These are phyloP conservation scores for Diplodia intermedia DNA, from an alignment of 2,329 filamentous ascomycete genomes.

Conservation along the genomic window DNA sequence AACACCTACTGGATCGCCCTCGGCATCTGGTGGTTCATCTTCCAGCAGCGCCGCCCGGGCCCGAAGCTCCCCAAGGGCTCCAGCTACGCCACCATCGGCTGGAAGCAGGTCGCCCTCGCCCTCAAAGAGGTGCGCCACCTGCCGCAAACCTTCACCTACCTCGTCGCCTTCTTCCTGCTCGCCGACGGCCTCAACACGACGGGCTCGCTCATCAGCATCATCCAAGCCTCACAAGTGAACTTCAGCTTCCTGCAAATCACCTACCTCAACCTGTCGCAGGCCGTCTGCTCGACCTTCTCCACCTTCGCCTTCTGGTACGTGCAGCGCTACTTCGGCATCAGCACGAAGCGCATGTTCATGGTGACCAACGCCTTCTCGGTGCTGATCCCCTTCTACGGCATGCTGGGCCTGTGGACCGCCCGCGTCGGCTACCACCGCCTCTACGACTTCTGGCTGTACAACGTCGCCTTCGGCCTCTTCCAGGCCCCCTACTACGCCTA, in stretches of 20 bases:
- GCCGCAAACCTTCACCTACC: slow-evolving; percentile 70
- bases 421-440: slow-evolving; percentile 61
- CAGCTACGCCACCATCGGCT: slow-evolving; percentile 64
- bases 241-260: slow-evolving; percentile 71
- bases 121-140: slow-evolving; percentile 64
- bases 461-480: slow-evolving; percentile 67
- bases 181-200: slow-evolving; percentile 75
- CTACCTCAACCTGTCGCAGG: slow-evolving; percentile 70
- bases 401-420: slow-evolving; percentile 65
- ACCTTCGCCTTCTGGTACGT: slow-evolving; percentile 68
- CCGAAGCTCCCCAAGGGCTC: slow-evolving; percentile 56
- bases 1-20: slow-evolving; percentile 72
- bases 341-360: slow-evolving; percentile 74
- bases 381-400: slow-evolving; percentile 65
- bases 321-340: slow-evolving; percentile 65
- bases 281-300: slow-evolving; percentile 66
- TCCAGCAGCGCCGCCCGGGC: slow-evolving; percentile 70
- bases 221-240: slow-evolving; percentile 69
- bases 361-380: slow-evolving; percentile 58
- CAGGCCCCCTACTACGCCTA: slow-evolving; percentile 76
- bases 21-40: slow-evolving; percentile 70
- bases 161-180: slow-evolving; percentile 69
- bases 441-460: slow-evolving; percentile 61
- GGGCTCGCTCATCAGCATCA: slow-evolving; percentile 69
- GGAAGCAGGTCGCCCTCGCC: slow-evolving; percentile 58